Base-by-base conservation (phyloP, 1,139 yeast genomes). In the Pneumocystis murina region DNA sequence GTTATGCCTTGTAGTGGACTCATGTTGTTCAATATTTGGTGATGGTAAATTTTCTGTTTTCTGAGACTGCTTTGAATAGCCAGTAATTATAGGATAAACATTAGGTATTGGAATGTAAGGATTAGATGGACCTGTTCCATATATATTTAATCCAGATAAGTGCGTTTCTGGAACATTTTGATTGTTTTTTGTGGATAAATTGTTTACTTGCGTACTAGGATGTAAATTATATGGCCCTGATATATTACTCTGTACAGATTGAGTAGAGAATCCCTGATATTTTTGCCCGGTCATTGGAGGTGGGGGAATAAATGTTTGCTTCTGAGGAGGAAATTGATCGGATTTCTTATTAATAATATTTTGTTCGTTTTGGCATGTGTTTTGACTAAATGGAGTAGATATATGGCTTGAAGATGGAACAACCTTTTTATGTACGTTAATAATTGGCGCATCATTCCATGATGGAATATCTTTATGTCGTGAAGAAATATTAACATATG, bases 381-480 rank as follows among this genome's bases (percentile, higher is more conserved):
- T 35, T 28, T 59, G 39, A 14, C 35, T 24, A 17, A 61, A 28
- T 24, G 33, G 33, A 33, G 59, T 12, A 20, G 63, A 40, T 40
- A 61, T 58, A 62, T 59, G 43, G n/a, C 28, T n/a, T 14, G 60
- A 30, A 28, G 60, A 39, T 35, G 57, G 43, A 30, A 60, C 40
- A 33, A 39, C 48, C 6, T 39, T 39, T 36, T 39, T 54, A 30
- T 54, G 43, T 20, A 40, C 24, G 2, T 35, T 17, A 17, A 33
- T 82, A n/a, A 84, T 79, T 62, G 97, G 96, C 68, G 91, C 78
- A 74, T 91, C 97, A 72, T 91, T 91, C 97, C 97, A 91, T 3
- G 96, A 97, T 61, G 87, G 92, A 60, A 84, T 84, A 60, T 85
- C 86, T 70, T 80, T 82, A 69, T 78, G 81, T 61, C 78, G 75